Base-by-base conservation (phyloP, 129 eudicot genomes). In the Ambrosia artemisiifolia region DNA sequence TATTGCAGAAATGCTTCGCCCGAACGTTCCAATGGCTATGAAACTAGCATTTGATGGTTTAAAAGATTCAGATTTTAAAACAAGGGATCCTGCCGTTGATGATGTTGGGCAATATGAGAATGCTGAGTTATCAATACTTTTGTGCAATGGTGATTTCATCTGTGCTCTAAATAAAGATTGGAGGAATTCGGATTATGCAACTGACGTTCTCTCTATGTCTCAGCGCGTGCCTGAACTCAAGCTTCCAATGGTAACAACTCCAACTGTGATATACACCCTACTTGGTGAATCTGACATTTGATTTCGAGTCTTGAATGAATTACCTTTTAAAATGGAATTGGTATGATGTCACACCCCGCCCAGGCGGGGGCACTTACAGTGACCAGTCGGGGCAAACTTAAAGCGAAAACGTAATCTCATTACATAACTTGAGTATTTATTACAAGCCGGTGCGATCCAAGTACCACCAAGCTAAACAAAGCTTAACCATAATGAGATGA, bases 141-240 rank as follows among this genome's bases (percentile, higher is more conserved):
- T 94, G 48, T 94, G 98, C 86, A 90, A 94, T 81, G 98, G 90
- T 68, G 88, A 85, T 35, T 90, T 86, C 78, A 94, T 90, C 16
- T 78, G 91, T 65, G 78, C 79, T 56, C 88, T 94, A 61, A 94
- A 94, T 77, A 94, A 88, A 82, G 95, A 94, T 7, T 94, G 98
- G 98, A 88, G 98, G 73, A 91, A 75, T 48, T 90, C 86, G 63
- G 96, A 94, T 65, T 88, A 82, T 44, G 91, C 98, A n/a, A 94
- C 98, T 73, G 96, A 94, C 78, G 98, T 94, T 78, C 96, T 94
- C 19, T 94, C 98, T 36, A 90, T 94, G 96, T 94, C 98, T 67
- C 96, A 94, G 76, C 98, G 90, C 83, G 80, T 90, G 6, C 98
- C 98, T 34, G 98, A 84, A 79, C 96, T 94, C 38, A 79, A 83